Percentiles rank a stretch among this genome's conserved stretches.
These are phyloP conservation scores for Cadophora sp. DNA, from an alignment of 2,329 filamentous ascomycete genomes.

Conservation along the genomic window DNA sequence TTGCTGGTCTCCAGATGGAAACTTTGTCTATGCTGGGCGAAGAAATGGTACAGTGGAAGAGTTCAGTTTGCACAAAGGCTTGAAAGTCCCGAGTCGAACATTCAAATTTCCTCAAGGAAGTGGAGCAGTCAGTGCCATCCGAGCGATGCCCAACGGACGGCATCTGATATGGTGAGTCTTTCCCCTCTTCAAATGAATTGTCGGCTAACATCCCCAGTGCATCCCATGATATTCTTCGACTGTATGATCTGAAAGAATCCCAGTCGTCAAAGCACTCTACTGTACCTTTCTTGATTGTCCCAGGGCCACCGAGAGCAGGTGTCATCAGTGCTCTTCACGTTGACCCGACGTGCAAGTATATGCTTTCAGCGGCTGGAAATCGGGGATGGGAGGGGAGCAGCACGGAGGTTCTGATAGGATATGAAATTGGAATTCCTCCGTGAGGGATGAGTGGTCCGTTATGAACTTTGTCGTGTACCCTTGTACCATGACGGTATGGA, in stretches of 20 bases:
- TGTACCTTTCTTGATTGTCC: constrained; percentile 95
- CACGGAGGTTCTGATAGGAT: constrained; percentile 92
- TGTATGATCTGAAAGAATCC: constrained; percentile 81
- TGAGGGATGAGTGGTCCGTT: constrained; percentile 2
- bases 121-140: constrained; percentile 85
- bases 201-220: constrained; percentile 60
- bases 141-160: constrained; percentile 89
- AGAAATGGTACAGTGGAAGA: constrained; percentile 94
- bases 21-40: constrained; percentile 90
- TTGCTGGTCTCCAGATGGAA: constrained; percentile 95
- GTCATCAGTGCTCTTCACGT: constrained; percentile 87
- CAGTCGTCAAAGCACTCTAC: constrained; percentile 74
- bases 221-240: constrained; percentile 88
- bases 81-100: constrained; percentile 76
- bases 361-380: constrained; percentile 91
- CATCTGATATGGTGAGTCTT: constrained; percentile 80
- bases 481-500: no score
- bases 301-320: constrained; percentile 81
- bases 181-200: no score
- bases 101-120: constrained; percentile 91
- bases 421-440: constrained; percentile 70
- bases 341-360: constrained; percentile 86
- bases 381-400: constrained; percentile 91
- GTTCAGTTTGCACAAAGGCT: constrained; percentile 83
- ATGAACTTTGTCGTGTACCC: not conserved